Percentiles rank a stretch among this genome's conserved stretches.
Conservation (phyloP, 257 asterid species). For the Nicotiana benthamiana region DNA sequence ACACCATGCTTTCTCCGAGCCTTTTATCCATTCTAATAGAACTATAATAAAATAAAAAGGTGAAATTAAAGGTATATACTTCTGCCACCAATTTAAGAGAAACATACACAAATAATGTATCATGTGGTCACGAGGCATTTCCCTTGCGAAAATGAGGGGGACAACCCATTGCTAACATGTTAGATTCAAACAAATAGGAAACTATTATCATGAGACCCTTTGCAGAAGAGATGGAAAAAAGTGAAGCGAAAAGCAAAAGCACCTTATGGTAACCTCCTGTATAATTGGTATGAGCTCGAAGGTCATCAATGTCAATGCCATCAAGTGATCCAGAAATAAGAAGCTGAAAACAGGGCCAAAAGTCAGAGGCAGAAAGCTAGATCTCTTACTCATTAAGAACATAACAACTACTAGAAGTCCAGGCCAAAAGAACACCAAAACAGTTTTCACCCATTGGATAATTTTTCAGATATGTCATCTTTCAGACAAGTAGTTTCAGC, state of each 20-base stretch:
- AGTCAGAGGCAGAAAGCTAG: neutral
- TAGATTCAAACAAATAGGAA: neutral
- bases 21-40: neutral
- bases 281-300: conserved; percentile 70
- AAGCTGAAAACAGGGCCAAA: conserved; percentile 45
- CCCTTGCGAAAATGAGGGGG: neutral
- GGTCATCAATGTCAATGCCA: conserved; percentile 80
- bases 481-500: neutral
- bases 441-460: neutral
- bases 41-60: neutral
- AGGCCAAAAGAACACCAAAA: neutral
- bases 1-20: neutral
- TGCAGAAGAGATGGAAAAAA: neutral
- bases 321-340: conserved; percentile 89
- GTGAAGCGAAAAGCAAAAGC: neutral
- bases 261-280: conserved; percentile 92
- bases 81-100: neutral
- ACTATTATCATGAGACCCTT: neutral
- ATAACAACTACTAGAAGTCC: neutral
- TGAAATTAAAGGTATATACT: neutral
- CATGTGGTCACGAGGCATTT: neutral
- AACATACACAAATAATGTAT: neutral
- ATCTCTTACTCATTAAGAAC: conserved; percentile 1
- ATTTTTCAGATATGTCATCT: neutral
- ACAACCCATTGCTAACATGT: conserved; percentile 3